Evolutionary conservation across 345 rosid genomes (phyloP).

Genomic region (Populus deltoides): DNA sequence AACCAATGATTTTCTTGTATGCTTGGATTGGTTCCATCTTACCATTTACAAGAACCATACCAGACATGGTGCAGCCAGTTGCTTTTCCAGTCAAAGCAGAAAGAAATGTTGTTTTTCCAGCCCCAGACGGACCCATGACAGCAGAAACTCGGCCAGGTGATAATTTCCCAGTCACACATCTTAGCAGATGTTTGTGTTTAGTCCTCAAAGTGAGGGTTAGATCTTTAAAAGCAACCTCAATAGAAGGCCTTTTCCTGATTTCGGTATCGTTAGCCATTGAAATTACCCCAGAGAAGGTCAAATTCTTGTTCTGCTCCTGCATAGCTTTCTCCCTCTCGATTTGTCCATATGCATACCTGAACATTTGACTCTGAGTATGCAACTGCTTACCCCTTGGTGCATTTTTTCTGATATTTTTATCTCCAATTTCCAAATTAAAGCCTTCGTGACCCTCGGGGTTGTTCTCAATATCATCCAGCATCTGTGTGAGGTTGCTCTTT

Average conservation of each 20-base stretch:
- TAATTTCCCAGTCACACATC: slow-evolving; percentile 88
- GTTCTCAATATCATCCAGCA: slow-evolving; percentile 73
- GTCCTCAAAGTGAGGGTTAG: slow-evolving; percentile 71
- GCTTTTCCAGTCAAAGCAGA: slow-evolving; percentile 91
- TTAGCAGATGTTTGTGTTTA: slow-evolving; percentile 76
- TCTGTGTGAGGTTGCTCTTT: slow-evolving; percentile 63
- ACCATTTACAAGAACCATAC: slow-evolving; percentile 80
- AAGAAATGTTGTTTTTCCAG: slow-evolving; percentile 95
- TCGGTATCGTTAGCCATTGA: slow-evolving; percentile 74
- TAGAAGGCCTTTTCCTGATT: slow-evolving; percentile 62
- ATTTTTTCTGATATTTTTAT: slow-evolving; percentile 57
- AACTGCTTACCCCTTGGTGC: slow-evolving; percentile 74
- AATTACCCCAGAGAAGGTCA: slow-evolving; percentile 88
- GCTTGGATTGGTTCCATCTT: slow-evolving; percentile 76
- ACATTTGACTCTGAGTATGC: slow-evolving; percentile 96
- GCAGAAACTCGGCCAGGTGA: slow-evolving; percentile 90
- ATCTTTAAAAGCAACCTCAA: slow-evolving; percentile 85
- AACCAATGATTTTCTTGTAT: slow-evolving; percentile 86
- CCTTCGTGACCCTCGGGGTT: slow-evolving; percentile 72
- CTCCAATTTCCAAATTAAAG: slow-evolving; percentile 76
- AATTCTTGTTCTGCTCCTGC: slow-evolving; percentile 82
- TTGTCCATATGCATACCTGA: slow-evolving; percentile 87
- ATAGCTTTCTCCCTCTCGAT: slow-evolving; percentile 87
- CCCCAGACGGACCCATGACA: slow-evolving; percentile 99
- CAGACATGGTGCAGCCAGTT: slow-evolving; percentile 67